Evolutionary conservation across 441 rosid species (phyloP).

Genomic region (Populus hybrid): DNA sequence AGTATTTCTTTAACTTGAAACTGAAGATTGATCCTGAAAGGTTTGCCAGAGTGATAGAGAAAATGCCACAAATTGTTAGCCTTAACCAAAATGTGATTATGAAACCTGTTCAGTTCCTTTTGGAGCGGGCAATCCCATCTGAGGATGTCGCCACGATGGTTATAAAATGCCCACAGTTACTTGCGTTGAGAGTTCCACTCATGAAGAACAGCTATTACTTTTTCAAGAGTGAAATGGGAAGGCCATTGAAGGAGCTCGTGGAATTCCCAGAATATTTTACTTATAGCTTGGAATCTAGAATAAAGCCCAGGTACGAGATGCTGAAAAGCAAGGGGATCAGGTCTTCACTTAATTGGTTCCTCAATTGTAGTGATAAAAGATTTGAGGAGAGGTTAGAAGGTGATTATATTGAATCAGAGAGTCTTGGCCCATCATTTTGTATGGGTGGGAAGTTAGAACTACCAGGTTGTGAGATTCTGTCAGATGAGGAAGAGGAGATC

Average conservation of each 20-base stretch:
- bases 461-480: constrained; percentile 53
- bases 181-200: constrained; percentile 49
- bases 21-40: constrained; percentile 71
- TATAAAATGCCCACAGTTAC: constrained; percentile 67
- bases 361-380: constrained; percentile 77
- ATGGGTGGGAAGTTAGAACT: constrained; percentile 68
- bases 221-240: constrained; percentile 75
- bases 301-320: constrained; percentile 70
- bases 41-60: constrained; percentile 59
- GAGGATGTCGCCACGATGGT: constrained; percentile 64
- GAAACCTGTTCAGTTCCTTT: constrained; percentile 71
- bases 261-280: constrained; percentile 78
- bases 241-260: constrained; percentile 70
- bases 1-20: constrained; percentile 68
- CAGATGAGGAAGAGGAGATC: constrained; percentile 71
- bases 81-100: constrained; percentile 66
- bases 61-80: constrained; percentile 84
- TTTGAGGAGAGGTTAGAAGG: constrained; percentile 70
- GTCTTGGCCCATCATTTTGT: constrained; percentile 48
- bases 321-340: constrained; percentile 64
- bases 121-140: constrained; percentile 52
- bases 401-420: constrained; percentile 55
- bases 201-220: constrained; percentile 76
- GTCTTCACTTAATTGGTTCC: constrained; percentile 66
- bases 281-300: constrained; percentile 78